Evolutionary conservation across 2,329 filamentous ascomycete species (phyloP), one percentile per base, ranked within the genome.

Genomic region (Aspergillus japonicus): DNA sequence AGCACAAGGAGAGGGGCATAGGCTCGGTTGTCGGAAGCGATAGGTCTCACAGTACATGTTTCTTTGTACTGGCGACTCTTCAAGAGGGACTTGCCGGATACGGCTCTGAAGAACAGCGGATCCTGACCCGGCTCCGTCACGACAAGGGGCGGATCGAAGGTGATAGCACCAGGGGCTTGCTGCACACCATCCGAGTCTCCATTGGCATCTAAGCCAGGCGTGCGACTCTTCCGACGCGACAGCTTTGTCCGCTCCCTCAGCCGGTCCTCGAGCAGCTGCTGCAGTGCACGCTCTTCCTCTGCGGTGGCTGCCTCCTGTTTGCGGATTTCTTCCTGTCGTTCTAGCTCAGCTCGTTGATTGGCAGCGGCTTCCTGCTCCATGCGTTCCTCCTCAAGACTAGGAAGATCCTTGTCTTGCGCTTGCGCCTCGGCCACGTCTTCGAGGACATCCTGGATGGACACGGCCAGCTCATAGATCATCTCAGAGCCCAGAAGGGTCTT

Each of bases 321-420:
- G 29, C 72, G 73, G 33, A 76, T 57, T 60, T 78, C 82, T 65
- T 87, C 86, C 61, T 80, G 76, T 65, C 77, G 76, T 62, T 80
- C 74, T 55, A 77, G 77, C 63, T 82, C 81, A 53, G 79, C 81
- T 66, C 82, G 75, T 58, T 80, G 77, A 56, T 86, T 86, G 29
- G 90, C 81, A 24, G 85, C 86, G 23, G 89, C 89, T 76, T 96
- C 91, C 63, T 96, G 91, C 14, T 87, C 87, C 29, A 90, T 92
- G 44, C 93, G 86, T 75, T 98, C 93, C 68, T 96, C 92, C 69
- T 96, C 92, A 6, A 98, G 81, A 33, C 92, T 96, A 1, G 92
- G 92, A 16, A 96, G 79, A 62, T 92, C 85, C 57, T 87, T 85
- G 33, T 91, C 90, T 57, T 88, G 85, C 51, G 89, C 88, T 66